Conservation (phyloP, 768 basidiomycete species). For the Tephrocybe rancida region DNA sequence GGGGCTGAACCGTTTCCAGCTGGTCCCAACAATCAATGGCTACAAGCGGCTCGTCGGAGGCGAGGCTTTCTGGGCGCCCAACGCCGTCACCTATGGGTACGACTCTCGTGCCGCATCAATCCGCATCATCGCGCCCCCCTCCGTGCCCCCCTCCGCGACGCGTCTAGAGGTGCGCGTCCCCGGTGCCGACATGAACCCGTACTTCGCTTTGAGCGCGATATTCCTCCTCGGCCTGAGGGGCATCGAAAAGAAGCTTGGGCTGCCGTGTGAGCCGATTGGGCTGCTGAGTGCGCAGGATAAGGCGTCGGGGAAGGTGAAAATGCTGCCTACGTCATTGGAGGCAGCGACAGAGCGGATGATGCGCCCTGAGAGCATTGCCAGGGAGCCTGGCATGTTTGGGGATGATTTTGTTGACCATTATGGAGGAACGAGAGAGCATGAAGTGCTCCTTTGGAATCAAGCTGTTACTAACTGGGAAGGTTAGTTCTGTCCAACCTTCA, state of each 20-base stretch:
- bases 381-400: conserved; percentile 75
- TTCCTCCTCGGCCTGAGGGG: conserved; percentile 88
- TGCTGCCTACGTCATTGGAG: conserved; percentile 80
- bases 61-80: conserved; percentile 94
- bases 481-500: conserved; percentile 33
- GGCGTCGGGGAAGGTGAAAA: conserved; percentile 65
- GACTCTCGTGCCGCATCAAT: conserved; percentile 93
- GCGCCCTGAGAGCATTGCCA: conserved; percentile 73
- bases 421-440: conserved; percentile 93
- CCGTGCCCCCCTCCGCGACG: conserved; percentile 78
- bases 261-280: conserved; percentile 74
- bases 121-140: conserved; percentile 90
- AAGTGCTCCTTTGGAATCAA: conserved; percentile 82
- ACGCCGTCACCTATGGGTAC: conserved; percentile 92
- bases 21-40: conserved; percentile 92
- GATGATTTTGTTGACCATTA: conserved; percentile 93
- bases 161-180: conserved; percentile 93
- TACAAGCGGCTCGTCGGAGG: conserved; percentile 97
- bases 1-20: conserved; percentile 33
- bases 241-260: conserved; percentile 70
- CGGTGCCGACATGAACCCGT: conserved; percentile 96
- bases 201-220: conserved; percentile 86
- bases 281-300: conserved; percentile 57
- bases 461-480: conserved; percentile 96
- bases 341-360: conserved; percentile 83